Percentiles rank a stretch among this genome's conserved stretches.
Evolutionary conservation across 768 basidiomycete species (phyloP).

Genomic region (Filobasidium floriforme): DNA sequence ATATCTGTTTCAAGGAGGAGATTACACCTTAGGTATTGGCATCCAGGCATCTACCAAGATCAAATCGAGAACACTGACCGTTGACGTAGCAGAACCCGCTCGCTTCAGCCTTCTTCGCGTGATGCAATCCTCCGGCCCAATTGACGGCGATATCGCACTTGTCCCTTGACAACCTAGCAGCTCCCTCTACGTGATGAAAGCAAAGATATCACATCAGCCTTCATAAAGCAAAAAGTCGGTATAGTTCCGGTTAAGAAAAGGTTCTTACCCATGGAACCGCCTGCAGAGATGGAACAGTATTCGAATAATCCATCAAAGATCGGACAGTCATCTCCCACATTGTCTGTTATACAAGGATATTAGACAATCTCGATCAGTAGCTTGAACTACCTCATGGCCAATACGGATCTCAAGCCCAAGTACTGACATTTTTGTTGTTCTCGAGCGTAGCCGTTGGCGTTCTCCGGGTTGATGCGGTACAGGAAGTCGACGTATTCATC

Average conservation of each 20-base stretch:
- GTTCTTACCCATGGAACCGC: slow-evolving; percentile 89
- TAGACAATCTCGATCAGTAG: background rate
- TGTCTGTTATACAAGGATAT: slow-evolving; percentile 54
- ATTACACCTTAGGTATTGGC: background rate
- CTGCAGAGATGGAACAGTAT: slow-evolving; percentile 99
- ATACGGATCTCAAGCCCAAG: background rate
- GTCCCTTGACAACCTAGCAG: slow-evolving; percentile 84
- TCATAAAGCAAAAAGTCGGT: background rate
- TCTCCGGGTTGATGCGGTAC: slow-evolving; percentile 83
- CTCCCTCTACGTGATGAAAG: slow-evolving; percentile 63
- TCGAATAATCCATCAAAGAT: slow-evolving; percentile 98
- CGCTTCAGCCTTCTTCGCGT: slow-evolving; percentile 98
- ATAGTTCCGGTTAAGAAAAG: background rate
- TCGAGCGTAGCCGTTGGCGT: slow-evolving; percentile 85
- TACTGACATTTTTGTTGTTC: slow-evolving; percentile 89
- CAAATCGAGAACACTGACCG: slow-evolving; percentile 39
- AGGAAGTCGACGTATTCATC: slow-evolving; percentile 99
- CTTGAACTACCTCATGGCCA: background rate
- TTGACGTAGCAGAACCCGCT: slow-evolving; percentile 99
- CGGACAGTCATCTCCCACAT: slow-evolving; percentile 97
- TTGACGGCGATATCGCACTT: slow-evolving; percentile 90
- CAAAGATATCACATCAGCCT: background rate
- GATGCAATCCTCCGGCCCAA: slow-evolving; percentile 97
- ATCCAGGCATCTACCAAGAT: background rate
- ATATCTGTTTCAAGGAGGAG: slow-evolving; percentile 53